Base-by-base conservation (phyloP, 257 asterid species). In the Solanum sejunctum region DNA sequence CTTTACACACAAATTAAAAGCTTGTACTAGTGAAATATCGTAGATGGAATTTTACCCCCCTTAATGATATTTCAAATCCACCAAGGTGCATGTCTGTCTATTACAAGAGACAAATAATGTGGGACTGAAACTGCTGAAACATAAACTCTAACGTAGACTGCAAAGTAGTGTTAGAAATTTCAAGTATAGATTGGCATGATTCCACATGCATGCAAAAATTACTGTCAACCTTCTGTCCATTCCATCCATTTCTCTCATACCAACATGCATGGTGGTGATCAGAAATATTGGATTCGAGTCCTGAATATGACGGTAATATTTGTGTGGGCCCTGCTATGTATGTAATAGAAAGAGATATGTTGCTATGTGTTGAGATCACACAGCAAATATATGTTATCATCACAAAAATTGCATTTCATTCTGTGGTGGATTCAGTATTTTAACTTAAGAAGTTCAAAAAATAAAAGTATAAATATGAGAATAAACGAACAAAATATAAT, bases 131-230 rank as follows among this genome's bases (percentile, higher is more conserved):
- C 52, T 26, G 23, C 47, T 77, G n/a, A 1, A 28, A 70, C 41
- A 21, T 26, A 51, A 10, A 63, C 26, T 77, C 63, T 15, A 77
- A 77, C 15, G 63, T 77, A 51, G 82, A 51, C 82, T 51, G 82
- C 26, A 51, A 70, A 51, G 26, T 49, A 77, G 82, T 52, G 17
- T n/a, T 23, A 20, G 64, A 47, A 18, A 56, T 18, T 13, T 77
- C 63, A 88, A 82, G 92, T 86, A 89, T 83, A 87, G 47, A 83
- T 87, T 87, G 90, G 89, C 86, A 88, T 72, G 89, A 81, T 84
- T 87, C 84, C 87, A 88, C 87, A 88, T 91, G 90, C 91, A 89
- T 77, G 63, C 63, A 77, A 51, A 77, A 21, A 49, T 77, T 77
- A 51, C 82, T 77, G 47, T 51, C 63, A 80, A 84, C 60, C 81